Conservation (phyloP, 768 basidiomycete species). For the Paxillus rubicundulus region DNA sequence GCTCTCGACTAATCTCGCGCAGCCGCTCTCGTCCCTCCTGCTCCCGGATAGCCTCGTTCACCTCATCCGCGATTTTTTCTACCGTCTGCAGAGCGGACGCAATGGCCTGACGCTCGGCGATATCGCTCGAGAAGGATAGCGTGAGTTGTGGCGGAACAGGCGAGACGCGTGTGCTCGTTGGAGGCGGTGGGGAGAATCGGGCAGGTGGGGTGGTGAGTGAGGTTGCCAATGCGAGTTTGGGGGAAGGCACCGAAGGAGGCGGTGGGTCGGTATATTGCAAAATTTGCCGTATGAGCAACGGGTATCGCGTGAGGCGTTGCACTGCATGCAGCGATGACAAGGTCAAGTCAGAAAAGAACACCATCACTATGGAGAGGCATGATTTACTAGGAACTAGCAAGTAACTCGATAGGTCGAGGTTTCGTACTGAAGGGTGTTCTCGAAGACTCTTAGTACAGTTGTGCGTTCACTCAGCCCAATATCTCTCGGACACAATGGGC, state of each 20-base stretch:
- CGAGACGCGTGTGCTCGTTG: not conserved
- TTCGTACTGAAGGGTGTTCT: conserved; percentile 74
- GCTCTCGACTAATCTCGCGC: conserved; percentile 64
- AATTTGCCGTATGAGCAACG: conserved; percentile 84
- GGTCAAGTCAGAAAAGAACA: not conserved
- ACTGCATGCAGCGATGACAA: conserved; percentile 41
- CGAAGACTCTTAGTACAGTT: conserved; percentile 55
- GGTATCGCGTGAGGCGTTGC: conserved; percentile 96
- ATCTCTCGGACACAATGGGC: not conserved
- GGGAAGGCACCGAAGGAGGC: conserved; percentile 23
- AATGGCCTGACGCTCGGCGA: conserved; percentile 56
- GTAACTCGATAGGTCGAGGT: conserved; percentile 87
- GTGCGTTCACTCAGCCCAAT: not conserved
- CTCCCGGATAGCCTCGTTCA: conserved; percentile 87
- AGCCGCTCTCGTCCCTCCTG: conserved; percentile 82
- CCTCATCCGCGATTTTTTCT: conserved; percentile 70
- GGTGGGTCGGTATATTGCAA: conserved; percentile 68
- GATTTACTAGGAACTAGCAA: conserved; percentile 84
- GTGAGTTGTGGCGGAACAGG: not conserved
- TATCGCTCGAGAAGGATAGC: conserved; percentile 10
- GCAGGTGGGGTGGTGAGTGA: not conserved
- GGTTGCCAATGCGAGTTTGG: not conserved
- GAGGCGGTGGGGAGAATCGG: not conserved
- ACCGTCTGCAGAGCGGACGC: conserved; percentile 55
- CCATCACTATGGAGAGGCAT: no score